phyloP scores from a whole-genome alignment of 2,329 filamentous ascomycete species.

The Atkinsonella texensis region DNA sequence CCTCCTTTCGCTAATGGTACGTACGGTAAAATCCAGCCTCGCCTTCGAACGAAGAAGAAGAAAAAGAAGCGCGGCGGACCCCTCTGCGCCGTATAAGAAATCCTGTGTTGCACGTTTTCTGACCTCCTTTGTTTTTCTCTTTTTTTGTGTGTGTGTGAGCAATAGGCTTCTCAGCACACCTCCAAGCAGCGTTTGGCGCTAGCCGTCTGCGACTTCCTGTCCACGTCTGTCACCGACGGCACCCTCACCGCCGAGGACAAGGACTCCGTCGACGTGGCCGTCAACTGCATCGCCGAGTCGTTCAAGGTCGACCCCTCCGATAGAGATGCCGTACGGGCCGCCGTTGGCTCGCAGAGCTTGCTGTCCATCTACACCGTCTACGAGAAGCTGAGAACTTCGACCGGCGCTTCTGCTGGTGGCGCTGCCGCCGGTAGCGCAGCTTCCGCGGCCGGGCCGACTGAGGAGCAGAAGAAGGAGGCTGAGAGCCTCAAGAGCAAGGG shows the following conservation, averaged over 20 bases:
- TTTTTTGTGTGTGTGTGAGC: background rate
- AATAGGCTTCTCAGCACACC: conserved; percentile 26
- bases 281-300: conserved; percentile 86
- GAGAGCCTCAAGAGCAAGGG: conserved; percentile 82
- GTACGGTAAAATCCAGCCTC: background rate
- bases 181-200: conserved; percentile 82
- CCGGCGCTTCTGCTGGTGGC: conserved; percentile 24
- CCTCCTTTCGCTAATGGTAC: conserved; percentile 2
- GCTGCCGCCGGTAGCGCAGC: conserved; percentile 17
- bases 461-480: conserved; percentile 63
- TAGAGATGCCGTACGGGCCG: conserved; percentile 57
- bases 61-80: too few species aligned
- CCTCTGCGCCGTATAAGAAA: background rate
- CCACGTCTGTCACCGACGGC: conserved; percentile 72
- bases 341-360: conserved; percentile 77
- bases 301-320: conserved; percentile 90
- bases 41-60: too few species aligned
- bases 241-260: conserved; percentile 78
- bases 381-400: conserved; percentile 70
- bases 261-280: conserved; percentile 87
- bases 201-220: conserved; percentile 92
- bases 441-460: conserved; percentile 22
- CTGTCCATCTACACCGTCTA: conserved; percentile 90
- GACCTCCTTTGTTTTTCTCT: background rate
- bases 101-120: background rate